These are phyloP conservation scores for Collariella sp. DNA, from an alignment of 495 filamentous ascomycete genomes.

Conservation along the genomic window DNA sequence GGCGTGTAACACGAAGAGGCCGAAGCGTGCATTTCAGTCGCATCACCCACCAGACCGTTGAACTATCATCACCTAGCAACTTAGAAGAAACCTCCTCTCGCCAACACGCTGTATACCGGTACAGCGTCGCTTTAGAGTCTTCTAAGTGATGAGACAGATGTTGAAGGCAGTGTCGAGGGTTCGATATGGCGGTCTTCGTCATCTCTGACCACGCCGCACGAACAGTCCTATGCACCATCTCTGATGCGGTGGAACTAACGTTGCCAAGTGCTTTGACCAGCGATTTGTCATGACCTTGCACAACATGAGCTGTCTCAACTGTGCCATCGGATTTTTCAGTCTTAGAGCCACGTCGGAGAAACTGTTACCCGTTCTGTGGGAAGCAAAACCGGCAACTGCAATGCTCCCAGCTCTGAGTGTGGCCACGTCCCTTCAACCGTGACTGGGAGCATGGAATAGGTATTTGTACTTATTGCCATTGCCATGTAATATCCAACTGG, in stretches of 20 bases:
- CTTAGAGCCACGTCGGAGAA: neutral
- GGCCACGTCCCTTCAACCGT: neutral
- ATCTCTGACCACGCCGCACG: neutral
- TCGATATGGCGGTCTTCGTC: neutral
- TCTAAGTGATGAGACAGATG: neutral
- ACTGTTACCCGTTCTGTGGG: neutral
- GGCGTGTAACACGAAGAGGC: neutral
- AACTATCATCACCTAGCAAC: constrained; percentile 4
- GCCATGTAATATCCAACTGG: too few relatives aligned
- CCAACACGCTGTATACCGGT: neutral
- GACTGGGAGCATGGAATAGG: too few relatives aligned
- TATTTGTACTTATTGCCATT: too few relatives aligned
- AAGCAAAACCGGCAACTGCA: neutral
- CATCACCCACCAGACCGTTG: neutral
- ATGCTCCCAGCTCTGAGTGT: too few relatives aligned
- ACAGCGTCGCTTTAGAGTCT: neutral
- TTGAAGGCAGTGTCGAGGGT: neutral
- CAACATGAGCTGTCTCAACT: neutral
- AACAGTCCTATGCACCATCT: neutral
- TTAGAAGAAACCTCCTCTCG: constrained; percentile 3
- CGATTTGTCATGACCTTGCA: neutral
- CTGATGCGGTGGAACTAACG: constrained; percentile 4
- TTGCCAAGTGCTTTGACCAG: neutral
- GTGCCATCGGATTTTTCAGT: neutral
- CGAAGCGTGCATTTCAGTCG: neutral